These are phyloP conservation scores for Artemisia argyi DNA, from an alignment of 129 eudicot species.

Conservation along the genomic window DNA sequence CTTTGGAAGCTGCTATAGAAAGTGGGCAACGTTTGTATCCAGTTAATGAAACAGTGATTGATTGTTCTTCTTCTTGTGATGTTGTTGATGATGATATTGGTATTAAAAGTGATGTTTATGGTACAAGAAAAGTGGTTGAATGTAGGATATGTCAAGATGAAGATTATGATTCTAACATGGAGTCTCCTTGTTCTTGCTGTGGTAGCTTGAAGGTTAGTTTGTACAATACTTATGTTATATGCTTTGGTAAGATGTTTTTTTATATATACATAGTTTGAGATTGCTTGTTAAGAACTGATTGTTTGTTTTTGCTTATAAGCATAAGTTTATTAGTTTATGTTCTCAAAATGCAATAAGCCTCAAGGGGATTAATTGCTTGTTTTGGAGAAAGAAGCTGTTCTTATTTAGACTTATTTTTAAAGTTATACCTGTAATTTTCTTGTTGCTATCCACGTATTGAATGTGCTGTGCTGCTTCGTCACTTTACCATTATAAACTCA, in stretches of 20 bases:
- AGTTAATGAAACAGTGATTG: constrained; percentile 29
- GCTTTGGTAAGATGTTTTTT: neutral
- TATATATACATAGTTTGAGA: no score
- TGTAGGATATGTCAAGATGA: constrained; percentile 97
- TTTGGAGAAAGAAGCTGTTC: no score
- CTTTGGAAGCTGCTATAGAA: constrained; percentile 85
- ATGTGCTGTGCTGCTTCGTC: no score
- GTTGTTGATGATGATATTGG: neutral
- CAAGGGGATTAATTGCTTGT: no score
- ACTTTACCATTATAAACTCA: no score
- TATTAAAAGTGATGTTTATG: constrained; percentile 26
- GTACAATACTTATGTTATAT: neutral
- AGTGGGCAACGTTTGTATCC: constrained; percentile 53
- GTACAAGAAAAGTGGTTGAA: constrained; percentile 67
- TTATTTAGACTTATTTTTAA: no score
- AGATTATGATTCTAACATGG: constrained; percentile 80
- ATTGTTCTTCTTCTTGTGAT: constrained; percentile 27
- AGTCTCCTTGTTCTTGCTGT: constrained; percentile 93
- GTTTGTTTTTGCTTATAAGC: no score
- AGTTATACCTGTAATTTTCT: no score
- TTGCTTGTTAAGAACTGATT: neutral
- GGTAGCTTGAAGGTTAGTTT: constrained; percentile 91
- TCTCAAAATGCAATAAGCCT: no score
- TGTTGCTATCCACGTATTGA: no score
- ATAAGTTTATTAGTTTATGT: no score